Evolutionary conservation across 306 rosid species (phyloP).

Genomic region (Prunus armeniaca): DNA sequence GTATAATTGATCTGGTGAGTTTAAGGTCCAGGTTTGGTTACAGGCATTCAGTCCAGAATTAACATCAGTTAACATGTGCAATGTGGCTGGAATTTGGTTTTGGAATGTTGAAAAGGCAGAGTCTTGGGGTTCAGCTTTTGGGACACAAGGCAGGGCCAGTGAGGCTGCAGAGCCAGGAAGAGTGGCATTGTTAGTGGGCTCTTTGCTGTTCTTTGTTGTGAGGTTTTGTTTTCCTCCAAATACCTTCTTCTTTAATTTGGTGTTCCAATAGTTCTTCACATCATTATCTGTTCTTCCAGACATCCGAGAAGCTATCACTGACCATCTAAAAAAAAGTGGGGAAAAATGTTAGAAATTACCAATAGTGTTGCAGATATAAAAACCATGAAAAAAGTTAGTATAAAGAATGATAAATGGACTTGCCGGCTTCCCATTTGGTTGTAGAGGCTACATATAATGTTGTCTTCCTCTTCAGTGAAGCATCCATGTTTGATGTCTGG

Average conservation of each 20-base stretch:
- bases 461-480: constrained; percentile 81
- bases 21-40: constrained; percentile 13
- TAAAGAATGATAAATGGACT: neutral
- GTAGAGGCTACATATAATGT: constrained; percentile 55
- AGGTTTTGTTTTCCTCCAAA: constrained; percentile 39
- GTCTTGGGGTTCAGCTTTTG: constrained; percentile 24
- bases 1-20: constrained; percentile 7
- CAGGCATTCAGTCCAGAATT: constrained; percentile 14
- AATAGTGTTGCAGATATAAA: neutral
- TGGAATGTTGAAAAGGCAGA: constrained; percentile 21
- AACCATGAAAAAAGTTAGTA: neutral
- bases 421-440: constrained; percentile 79
- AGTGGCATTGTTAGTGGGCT: constrained; percentile 15
- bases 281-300: constrained; percentile 91
- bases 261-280: constrained; percentile 89
- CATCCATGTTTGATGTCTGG: constrained; percentile 90
- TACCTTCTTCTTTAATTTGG: constrained; percentile 71
- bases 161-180: neutral
- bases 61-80: constrained; percentile 10
- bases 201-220: constrained; percentile 11
- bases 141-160: constrained; percentile 9
- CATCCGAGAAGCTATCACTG: constrained; percentile 69
- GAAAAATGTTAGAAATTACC: neutral
- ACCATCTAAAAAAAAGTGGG: constrained; percentile 56
- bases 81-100: constrained; percentile 18